Evolutionary conservation across 2,329 filamentous ascomycete genomes (phyloP).

Genomic region (Penicillium oxalicum): DNA sequence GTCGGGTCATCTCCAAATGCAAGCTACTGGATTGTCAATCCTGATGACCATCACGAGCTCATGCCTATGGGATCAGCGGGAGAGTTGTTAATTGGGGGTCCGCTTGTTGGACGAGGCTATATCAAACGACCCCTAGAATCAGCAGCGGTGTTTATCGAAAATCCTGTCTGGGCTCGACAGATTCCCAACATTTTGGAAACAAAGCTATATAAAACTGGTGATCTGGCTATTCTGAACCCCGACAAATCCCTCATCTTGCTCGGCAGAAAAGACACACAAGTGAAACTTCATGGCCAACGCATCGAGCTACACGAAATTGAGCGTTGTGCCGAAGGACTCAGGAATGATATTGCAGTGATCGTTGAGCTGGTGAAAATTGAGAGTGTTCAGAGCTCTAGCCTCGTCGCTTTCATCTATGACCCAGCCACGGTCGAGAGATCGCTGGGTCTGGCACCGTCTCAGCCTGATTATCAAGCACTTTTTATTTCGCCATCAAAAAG

Average conservation of each 20-base stretch:
- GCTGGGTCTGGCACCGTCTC: background rate
- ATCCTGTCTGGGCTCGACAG: background rate
- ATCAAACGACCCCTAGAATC: background rate
- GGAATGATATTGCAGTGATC: background rate
- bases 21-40: slow-evolving; percentile 6
- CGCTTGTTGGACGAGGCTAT: slow-evolving; percentile 6
- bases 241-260: background rate
- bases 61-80: slow-evolving; percentile 2
- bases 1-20: slow-evolving; percentile 1
- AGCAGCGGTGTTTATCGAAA: background rate
- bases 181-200: background rate
- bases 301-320: slow-evolving; percentile 1
- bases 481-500: background rate
- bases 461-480: background rate
- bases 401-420: background rate
- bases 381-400: background rate
- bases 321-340: background rate
- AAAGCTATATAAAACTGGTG: background rate
- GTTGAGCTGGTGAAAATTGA: background rate
- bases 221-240: background rate
- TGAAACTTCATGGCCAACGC: background rate
- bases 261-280: slow-evolving; percentile 1
- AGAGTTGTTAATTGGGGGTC: slow-evolving; percentile 5
- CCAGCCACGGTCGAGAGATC: background rate
- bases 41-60: slow-evolving; percentile 2